Percentiles rank a stretch among this genome's conserved stretches.
phyloP scores from a whole-genome alignment of 768 basidiomycete genomes.

The Rhodotorula diobovata region DNA sequence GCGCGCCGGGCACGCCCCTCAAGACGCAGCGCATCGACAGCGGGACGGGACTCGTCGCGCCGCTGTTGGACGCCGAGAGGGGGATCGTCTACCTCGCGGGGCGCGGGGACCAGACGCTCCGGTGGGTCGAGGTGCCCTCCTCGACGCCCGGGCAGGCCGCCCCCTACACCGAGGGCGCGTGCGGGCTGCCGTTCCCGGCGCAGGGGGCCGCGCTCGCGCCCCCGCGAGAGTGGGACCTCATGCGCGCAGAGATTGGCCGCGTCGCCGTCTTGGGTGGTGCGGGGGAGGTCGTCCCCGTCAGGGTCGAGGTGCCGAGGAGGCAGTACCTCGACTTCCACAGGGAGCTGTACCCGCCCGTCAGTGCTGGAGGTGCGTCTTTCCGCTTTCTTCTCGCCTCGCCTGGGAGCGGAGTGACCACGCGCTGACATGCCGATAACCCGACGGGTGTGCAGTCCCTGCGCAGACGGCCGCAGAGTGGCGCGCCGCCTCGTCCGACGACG shows the following conservation, averaged over 20 bases:
- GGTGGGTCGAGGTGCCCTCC: slow-evolving; percentile 44
- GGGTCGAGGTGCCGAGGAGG: slow-evolving; percentile 46
- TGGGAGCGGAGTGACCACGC: background rate
- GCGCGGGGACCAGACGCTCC: slow-evolving; percentile 47
- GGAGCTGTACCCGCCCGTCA: slow-evolving; percentile 46
- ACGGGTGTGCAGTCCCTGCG: slow-evolving; percentile 13
- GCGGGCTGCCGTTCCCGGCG: slow-evolving; percentile 41
- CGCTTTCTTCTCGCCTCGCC: background rate
- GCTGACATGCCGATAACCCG: background rate
- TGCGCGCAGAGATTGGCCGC: slow-evolving; percentile 48
- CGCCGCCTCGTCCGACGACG: background rate
- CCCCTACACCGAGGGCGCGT: slow-evolving; percentile 10
- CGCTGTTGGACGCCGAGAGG: slow-evolving; percentile 45
- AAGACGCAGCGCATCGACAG: slow-evolving; percentile 45
- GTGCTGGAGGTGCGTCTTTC: slow-evolving; percentile 14
- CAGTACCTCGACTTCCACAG: slow-evolving; percentile 49
- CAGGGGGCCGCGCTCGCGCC: slow-evolving; percentile 40
- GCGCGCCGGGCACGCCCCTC: slow-evolving; percentile 12
- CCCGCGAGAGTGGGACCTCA: slow-evolving; percentile 44
- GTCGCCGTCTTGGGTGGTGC: slow-evolving; percentile 41
- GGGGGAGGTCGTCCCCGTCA: slow-evolving; percentile 45
- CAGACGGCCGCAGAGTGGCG: slow-evolving; percentile 36
- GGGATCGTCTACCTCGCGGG: slow-evolving; percentile 47
- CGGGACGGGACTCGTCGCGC: slow-evolving; percentile 44
- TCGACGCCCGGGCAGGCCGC: background rate